Evolutionary conservation across 108 stramenopile genomes (phyloP).

Genomic region (Nannochloropsis granulata): DNA sequence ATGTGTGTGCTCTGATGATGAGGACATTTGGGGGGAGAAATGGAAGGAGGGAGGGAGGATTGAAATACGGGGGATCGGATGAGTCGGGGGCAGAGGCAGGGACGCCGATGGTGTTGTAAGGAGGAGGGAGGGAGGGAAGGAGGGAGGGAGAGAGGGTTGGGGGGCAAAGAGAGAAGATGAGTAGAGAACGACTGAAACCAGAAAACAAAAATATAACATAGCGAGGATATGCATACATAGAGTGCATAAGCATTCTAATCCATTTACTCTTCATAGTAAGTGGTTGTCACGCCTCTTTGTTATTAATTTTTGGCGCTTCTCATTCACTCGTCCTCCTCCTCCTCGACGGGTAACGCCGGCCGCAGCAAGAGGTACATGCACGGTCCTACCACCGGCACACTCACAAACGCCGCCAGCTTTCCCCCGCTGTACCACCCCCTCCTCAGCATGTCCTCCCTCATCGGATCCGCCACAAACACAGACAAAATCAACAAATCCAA

Average conservation of each 20-base stretch:
- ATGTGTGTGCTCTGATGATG: constrained; percentile 40
- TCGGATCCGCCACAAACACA: neutral
- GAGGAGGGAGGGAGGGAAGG: neutral
- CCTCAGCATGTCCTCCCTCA: neutral
- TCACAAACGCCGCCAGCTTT: neutral
- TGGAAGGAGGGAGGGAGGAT: neutral
- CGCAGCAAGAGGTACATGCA: neutral
- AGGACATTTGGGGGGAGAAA: neutral
- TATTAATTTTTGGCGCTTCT: neutral
- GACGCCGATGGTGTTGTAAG: neutral
- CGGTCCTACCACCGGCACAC: neutral
- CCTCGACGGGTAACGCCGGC: neutral
- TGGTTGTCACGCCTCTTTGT: too few relatives aligned
- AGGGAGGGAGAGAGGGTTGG: neutral
- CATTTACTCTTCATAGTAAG: too few relatives aligned
- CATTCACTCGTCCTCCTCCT: neutral
- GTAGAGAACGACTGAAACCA: neutral
- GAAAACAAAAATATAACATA: neutral
- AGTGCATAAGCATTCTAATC: too few relatives aligned
- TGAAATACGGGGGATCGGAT: too few relatives aligned
- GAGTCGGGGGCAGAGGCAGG: neutral
- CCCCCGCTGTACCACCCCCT: neutral
- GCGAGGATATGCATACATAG: neutral
- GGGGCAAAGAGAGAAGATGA: neutral
- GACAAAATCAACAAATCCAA: neutral